Evolutionary conservation across 352 stramenopile species (phyloP), one percentile per base, ranked within the genome.

Genomic region (Phytophthora uliginosa): DNA sequence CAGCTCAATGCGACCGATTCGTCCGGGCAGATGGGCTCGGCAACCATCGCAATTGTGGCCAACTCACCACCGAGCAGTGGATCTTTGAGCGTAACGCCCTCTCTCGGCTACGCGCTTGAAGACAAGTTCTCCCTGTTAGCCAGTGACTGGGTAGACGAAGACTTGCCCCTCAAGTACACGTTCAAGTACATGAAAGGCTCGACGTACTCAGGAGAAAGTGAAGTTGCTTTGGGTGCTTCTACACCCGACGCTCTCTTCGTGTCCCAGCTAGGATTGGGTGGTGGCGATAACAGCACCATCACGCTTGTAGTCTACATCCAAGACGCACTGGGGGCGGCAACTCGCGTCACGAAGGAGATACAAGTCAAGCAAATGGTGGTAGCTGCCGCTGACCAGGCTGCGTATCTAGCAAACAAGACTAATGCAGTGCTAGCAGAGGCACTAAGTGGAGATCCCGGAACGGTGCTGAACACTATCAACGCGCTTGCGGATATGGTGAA

Each of bases 101-200:
- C 69, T 7, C 63, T 76, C 22, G 86, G 86, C 1, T 85, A 81
- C 52, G 74, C 84, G 0, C 66, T 93, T 7, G 80, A 90, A 51
- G 81, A 89, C 59, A 81, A 74, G 17, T 93, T 93, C 31, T 57
- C 73, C 3, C 59, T 89, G 2, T 69, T 84, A 3, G 78, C 78
- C 12, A 82, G 69, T 18, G 77, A 89, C 52, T 94, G 86, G 86
- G 86, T 92, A 0, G 86, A 92, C 40, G 86, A 91, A 40, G 84
- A 91, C 51, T 55, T 81, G 55, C 86, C 86, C 12, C 67, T 94
- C 1, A 81, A 81, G 47, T 94, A 90, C 71, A 86, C 81, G n/a
- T 94, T 89, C 71, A 86, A 82, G 62, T 94, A 94, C 62, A 94
- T 94, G 47, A 85, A 86, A 24, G 86, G 83, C 2, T 63, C 76